These are phyloP conservation scores for Trametes coccinea DNA, from an alignment of 768 basidiomycete genomes.

Conservation along the genomic window DNA sequence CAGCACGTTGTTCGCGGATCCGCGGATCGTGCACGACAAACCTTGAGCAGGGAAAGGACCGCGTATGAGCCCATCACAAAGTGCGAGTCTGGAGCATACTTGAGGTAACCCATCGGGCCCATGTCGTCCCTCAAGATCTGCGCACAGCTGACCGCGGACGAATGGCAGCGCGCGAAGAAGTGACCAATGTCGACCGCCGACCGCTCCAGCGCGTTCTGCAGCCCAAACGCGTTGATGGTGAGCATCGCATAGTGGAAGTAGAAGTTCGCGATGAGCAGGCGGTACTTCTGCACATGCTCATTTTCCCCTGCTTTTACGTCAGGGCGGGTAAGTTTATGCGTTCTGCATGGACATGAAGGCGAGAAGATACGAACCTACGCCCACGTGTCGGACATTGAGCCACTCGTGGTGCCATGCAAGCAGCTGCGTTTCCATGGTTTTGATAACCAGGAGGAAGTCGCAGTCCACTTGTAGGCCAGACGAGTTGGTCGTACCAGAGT, in stretches of 20 bases:
- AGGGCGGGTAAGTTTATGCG: not conserved
- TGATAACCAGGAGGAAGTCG: conserved; percentile 83
- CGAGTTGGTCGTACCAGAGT: conserved; percentile 74
- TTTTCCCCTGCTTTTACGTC: conserved; percentile 9
- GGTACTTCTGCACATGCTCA: conserved; percentile 41
- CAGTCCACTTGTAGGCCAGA: conserved; percentile 83
- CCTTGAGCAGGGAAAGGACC: conserved; percentile 89
- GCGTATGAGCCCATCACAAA: conserved; percentile 94
- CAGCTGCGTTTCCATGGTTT: conserved; percentile 81
- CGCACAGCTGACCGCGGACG: conserved; percentile 69
- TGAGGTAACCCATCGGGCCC: conserved; percentile 73
- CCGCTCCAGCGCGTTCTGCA: conserved; percentile 92
- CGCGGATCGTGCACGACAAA: conserved; percentile 31
- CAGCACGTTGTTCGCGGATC: not conserved
- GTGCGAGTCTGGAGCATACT: conserved; percentile 86
- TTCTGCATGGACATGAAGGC: not conserved
- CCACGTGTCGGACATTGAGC: conserved; percentile 28
- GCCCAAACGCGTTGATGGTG: conserved; percentile 92
- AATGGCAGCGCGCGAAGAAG: conserved; percentile 81
- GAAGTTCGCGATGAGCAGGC: conserved; percentile 59
- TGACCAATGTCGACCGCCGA: conserved; percentile 72
- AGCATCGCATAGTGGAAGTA: conserved; percentile 86
- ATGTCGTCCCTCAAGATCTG: conserved; percentile 76
- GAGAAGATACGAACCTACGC: not conserved
- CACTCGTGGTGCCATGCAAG: conserved; percentile 61